phyloP scores from a whole-genome alignment of 257 asterid species.

The Petunia axillaris region DNA sequence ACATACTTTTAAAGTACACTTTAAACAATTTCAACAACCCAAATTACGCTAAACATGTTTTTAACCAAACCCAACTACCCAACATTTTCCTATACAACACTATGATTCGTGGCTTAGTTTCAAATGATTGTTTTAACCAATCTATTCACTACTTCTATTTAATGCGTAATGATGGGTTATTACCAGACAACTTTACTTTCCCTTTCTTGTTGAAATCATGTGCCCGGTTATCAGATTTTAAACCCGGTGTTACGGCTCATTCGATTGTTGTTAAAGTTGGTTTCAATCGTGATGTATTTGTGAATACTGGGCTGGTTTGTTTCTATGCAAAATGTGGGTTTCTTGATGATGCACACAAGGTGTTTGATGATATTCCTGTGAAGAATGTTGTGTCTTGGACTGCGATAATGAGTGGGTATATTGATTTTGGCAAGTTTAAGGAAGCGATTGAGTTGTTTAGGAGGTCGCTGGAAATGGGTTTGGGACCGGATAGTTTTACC shows the following conservation, averaged over 20 bases:
- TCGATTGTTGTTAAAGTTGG: conserved; percentile 42
- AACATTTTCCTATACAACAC: conserved; percentile 49
- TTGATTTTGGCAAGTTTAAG: conserved; percentile 36
- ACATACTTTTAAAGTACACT: conserved; percentile 35
- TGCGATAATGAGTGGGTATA: conserved; percentile 44
- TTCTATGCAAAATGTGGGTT: conserved; percentile 36
- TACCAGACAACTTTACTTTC: conserved; percentile 45
- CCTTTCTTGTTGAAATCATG: conserved; percentile 47
- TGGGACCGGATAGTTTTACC: conserved; percentile 47
- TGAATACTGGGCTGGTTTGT: conserved; percentile 50
- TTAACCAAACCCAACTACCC: conserved; percentile 38
- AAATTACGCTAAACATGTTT: conserved; percentile 38
- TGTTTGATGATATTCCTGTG: conserved; percentile 48
- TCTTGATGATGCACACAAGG: conserved; percentile 36
- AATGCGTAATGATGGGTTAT: conserved; percentile 36
- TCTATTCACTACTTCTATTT: conserved; percentile 32
- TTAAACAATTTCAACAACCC: conserved; percentile 43
- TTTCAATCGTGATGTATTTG: conserved; percentile 41
- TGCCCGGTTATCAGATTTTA: conserved; percentile 32
- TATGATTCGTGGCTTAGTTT: conserved; percentile 44
- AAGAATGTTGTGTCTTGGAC: conserved; percentile 53
- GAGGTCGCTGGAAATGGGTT: conserved; percentile 39
- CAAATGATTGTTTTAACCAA: conserved; percentile 35
- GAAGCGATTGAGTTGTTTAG: conserved; percentile 46
- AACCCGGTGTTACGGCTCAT: conserved; percentile 39